Conservation (phyloP, 495 filamentous ascomycete species). For the Aspergillus hancockii region DNA sequence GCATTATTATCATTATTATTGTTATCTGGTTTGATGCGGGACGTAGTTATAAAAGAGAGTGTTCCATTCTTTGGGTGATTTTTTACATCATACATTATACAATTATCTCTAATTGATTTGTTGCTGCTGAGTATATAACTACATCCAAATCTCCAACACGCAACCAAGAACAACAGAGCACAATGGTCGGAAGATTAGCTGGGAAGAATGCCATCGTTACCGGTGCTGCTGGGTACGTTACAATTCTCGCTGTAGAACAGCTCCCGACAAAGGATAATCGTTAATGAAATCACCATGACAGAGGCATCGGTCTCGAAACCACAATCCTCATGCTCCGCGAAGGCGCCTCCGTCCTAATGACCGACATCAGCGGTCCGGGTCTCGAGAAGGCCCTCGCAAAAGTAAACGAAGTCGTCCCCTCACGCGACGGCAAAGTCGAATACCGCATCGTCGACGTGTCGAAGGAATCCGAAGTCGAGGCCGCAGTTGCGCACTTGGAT, state of each 20-base stretch:
- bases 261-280: neutral
- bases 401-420: constrained; percentile 68
- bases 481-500: constrained; percentile 71
- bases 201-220: constrained; percentile 93
- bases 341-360: constrained; percentile 83
- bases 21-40: neutral
- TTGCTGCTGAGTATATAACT: neutral
- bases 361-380: constrained; percentile 75
- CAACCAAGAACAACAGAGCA: neutral
- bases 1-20: neutral
- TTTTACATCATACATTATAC: neutral
- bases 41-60: neutral
- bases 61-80: neutral
- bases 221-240: constrained; percentile 80
- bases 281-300: constrained; percentile 28
- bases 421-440: constrained; percentile 51
- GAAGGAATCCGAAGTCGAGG: constrained; percentile 72
- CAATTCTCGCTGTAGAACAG: neutral
- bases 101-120: neutral
- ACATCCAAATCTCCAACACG: neutral
- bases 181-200: constrained; percentile 59
- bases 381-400: constrained; percentile 70
- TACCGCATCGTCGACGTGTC: constrained; percentile 63
- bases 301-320: constrained; percentile 95
- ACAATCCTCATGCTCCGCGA: constrained; percentile 88